phyloP scores from a whole-genome alignment of 129 eudicot genomes.

The Heracleum sosnowskyi region DNA sequence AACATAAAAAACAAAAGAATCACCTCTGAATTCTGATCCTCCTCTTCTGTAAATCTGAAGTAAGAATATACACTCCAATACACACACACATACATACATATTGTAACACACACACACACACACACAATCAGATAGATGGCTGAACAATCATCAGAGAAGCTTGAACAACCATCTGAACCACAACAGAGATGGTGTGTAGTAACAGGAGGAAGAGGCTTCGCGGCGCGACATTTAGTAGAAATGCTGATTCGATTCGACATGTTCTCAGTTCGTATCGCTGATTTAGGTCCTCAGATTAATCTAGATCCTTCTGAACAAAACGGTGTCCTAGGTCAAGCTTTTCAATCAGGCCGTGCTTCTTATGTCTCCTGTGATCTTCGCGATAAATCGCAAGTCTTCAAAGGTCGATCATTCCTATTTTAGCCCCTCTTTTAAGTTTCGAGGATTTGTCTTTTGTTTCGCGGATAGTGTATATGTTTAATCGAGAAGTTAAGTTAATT shows the following conservation, averaged over 20 bases:
- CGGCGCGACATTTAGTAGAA: constrained; percentile 78
- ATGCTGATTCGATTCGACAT: constrained; percentile 69
- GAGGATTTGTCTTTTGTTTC: no score
- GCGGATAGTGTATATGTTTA: neutral
- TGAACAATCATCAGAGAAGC: constrained; percentile 19
- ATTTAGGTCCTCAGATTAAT: constrained; percentile 42
- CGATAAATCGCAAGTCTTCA: constrained; percentile 68
- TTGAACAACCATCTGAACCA: constrained; percentile 4
- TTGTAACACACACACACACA: neutral
- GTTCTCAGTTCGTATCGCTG: constrained; percentile 63
- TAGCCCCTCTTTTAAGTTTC: no score
- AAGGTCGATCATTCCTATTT: constrained; percentile 43
- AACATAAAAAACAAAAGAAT: neutral
- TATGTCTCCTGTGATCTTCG: constrained; percentile 79
- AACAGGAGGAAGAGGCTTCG: constrained; percentile 97
- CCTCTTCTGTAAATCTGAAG: neutral
- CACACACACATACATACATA: neutral
- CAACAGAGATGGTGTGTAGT: constrained; percentile 78
- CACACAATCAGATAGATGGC: neutral
- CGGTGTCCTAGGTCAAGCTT: constrained; percentile 57
- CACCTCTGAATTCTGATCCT: no score
- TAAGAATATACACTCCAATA: neutral
- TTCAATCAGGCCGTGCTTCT: constrained; percentile 62
- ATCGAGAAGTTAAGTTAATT: neutral
- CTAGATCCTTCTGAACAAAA: constrained; percentile 56